phyloP scores from a whole-genome alignment of 129 eudicot genomes.

The Chrysanthemum makinoi region DNA sequence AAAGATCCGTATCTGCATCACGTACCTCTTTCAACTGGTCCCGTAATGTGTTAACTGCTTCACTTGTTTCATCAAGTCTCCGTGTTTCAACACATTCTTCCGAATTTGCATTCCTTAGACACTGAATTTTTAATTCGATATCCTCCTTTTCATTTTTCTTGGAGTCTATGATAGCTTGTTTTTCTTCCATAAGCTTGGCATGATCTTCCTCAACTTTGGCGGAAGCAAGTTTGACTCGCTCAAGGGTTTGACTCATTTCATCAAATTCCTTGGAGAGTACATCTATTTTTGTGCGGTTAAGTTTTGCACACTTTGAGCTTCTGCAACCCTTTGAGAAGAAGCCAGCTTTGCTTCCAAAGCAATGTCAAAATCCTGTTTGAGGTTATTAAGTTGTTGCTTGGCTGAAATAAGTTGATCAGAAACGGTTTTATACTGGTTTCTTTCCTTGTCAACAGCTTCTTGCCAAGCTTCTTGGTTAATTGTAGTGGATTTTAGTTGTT shows the following conservation, averaged over 20 bases:
- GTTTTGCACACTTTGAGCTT: constrained; percentile 53
- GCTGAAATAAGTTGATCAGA: constrained; percentile 49
- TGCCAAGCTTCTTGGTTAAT: constrained; percentile 35
- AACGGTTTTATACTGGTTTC: constrained; percentile 53
- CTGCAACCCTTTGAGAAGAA: constrained; percentile 50
- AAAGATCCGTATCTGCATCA: constrained; percentile 37
- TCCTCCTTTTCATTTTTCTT: constrained; percentile 44
- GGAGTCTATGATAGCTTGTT: constrained; percentile 31
- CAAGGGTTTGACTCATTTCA: constrained; percentile 43
- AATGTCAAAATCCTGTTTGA: constrained; percentile 64
- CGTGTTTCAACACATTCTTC: constrained; percentile 33
- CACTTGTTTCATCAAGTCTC: constrained; percentile 52
- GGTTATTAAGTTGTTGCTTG: constrained; percentile 73
- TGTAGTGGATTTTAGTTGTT: constrained; percentile 43
- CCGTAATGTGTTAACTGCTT: constrained; percentile 41
- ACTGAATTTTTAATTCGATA: constrained; percentile 27
- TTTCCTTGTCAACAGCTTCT: constrained; percentile 35
- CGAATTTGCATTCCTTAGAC: constrained; percentile 32
- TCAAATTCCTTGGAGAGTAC: constrained; percentile 57
- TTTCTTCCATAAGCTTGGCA: constrained; percentile 41
- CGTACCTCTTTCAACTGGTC: constrained; percentile 52
- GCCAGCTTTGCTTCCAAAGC: constrained; percentile 55
- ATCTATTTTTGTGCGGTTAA: constrained; percentile 40
- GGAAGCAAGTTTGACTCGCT: constrained; percentile 46
- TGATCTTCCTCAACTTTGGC: constrained; percentile 49